Percentiles rank a stretch among this genome's conserved stretches.
These are phyloP conservation scores for Aspergillus sp. DNA, from an alignment of 2,329 filamentous ascomycete species.

Conservation along the genomic window DNA sequence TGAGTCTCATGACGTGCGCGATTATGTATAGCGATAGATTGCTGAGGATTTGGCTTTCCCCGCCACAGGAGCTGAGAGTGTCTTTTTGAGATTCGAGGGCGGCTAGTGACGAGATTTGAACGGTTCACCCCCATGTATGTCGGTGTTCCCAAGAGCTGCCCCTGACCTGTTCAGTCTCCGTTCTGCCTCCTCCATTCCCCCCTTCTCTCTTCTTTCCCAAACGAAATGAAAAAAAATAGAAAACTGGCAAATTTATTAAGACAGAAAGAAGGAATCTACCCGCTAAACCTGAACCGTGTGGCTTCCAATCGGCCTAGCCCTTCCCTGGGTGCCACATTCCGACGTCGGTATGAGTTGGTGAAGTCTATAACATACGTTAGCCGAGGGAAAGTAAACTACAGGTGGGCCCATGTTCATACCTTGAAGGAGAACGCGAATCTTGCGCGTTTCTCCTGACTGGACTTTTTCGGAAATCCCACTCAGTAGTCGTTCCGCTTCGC, in stretches of 20 bases:
- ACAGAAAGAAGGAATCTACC: constrained; percentile 36
- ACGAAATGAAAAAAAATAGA: background rate
- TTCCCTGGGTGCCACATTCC: constrained; percentile 93
- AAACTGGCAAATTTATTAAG: background rate
- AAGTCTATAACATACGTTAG: constrained; percentile 64
- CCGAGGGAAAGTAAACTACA: background rate
- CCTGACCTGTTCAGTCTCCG: constrained; percentile 9
- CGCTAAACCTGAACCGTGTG: constrained; percentile 77
- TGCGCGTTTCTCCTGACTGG: constrained; percentile 66
- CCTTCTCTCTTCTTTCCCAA: background rate
- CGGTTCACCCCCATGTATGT: background rate
- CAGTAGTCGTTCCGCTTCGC: constrained; percentile 79
- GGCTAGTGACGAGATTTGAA: background rate
- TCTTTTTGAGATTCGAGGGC: background rate
- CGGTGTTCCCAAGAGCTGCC: background rate
- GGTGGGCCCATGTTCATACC: constrained; percentile 26
- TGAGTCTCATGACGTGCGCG: constrained; percentile 13
- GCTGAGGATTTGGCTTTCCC: background rate
- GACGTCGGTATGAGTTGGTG: constrained; percentile 86
- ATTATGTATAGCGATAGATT: constrained; percentile 1
- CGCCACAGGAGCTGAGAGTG: constrained; percentile 12
- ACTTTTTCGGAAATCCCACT: constrained; percentile 78
- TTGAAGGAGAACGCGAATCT: constrained; percentile 81
- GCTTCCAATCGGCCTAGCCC: constrained; percentile 86
- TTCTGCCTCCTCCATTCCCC: background rate